Conservation (phyloP, 306 rosid species). For the Parietaria judaica region DNA sequence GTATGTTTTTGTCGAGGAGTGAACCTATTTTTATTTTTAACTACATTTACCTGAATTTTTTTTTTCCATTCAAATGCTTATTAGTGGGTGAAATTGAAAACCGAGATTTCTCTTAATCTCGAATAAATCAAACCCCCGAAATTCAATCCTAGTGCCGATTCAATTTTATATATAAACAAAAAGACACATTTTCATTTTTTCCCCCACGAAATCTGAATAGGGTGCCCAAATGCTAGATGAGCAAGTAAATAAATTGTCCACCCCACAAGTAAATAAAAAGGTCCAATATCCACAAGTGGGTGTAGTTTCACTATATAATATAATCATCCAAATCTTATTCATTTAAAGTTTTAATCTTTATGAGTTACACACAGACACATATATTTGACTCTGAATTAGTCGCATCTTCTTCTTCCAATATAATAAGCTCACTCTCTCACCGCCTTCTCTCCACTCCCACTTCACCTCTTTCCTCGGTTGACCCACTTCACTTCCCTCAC, state of each 20-base stretch:
- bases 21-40: too few relatives aligned
- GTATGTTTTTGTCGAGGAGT: too few relatives aligned
- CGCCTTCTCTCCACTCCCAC: constrained; percentile 14
- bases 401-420: background rate
- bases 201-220: too few relatives aligned
- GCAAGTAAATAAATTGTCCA: background rate
- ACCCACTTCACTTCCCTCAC: constrained; percentile 61
- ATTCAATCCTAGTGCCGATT: too few relatives aligned
- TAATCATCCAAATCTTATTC: background rate
- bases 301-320: background rate
- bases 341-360: background rate
- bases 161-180: too few relatives aligned
- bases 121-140: too few relatives aligned
- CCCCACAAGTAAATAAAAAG: background rate
- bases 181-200: too few relatives aligned
- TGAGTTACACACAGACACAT: background rate
- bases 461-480: constrained; percentile 34
- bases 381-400: constrained; percentile 63
- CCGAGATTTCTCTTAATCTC: too few relatives aligned
- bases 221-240: too few relatives aligned
- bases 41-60: too few relatives aligned
- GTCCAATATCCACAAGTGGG: background rate
- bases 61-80: too few relatives aligned
- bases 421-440: background rate
- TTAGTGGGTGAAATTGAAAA: too few relatives aligned